Base-by-base conservation (phyloP, 306 rosid genomes). In the Senna tora region DNA sequence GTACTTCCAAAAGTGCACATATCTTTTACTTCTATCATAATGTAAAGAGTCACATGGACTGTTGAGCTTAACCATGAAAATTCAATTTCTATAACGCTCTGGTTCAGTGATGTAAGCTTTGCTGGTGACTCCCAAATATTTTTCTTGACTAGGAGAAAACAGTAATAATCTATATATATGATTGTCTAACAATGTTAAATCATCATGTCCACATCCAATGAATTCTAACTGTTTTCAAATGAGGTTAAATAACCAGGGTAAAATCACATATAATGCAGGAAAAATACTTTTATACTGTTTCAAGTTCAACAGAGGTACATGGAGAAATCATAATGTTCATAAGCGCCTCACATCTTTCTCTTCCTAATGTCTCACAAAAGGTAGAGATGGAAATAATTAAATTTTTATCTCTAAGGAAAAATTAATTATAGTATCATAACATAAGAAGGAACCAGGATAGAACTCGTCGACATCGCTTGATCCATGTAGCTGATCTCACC, bases 41-140 rank as follows among this genome's bases (percentile, higher is more conserved):
- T 15, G 8, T 6, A 15, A 58, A 33, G 22, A 73, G 68, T 68
- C 59, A 20, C 52, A 61, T 28, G 53, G 61, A 67, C 51, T 60
- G 60, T 16, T 58, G 42, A 30, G 70, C 69, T 68, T 76, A 36
- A 47, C 70, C 22, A 57, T 42, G 64, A 57, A 53, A 55, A 65
- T 34, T 16, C 42, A 53, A 55, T 51, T 57, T 42, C 78, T 66
- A 41, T 39, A 57, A 65, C 41, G 46, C 51, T 47, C 22, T 59
- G 25, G 69, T 36, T 57, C 56, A 33, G 58, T 14, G 77, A 69
- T 33, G 65, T 50, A 74, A 63, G 68, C 72, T 67, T 50, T 30
- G 38, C 39, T 28, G 2, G 34, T 54, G 25, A n/a, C 67, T 69
- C 43, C 43, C 14, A 41, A 41, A 25, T 33, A 34, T 62, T 69